These are phyloP conservation scores for Sclerotinia nivalis DNA, from an alignment of 2,329 filamentous ascomycete genomes.

Conservation along the genomic window DNA sequence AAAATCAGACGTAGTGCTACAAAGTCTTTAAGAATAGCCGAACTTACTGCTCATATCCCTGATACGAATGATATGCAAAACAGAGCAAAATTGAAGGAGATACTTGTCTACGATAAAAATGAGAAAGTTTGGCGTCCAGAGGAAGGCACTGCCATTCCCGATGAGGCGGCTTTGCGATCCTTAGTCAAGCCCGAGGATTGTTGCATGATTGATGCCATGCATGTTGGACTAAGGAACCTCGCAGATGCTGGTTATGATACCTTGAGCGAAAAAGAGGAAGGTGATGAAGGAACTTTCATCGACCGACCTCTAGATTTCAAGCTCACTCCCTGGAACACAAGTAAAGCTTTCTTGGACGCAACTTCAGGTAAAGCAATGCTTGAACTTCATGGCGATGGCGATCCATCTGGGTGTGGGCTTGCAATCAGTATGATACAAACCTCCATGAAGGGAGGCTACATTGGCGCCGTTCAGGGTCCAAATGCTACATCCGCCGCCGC, in stretches of 20 bases:
- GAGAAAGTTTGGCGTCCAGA: constrained; percentile 79
- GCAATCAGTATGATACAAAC: constrained; percentile 97
- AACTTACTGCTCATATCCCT: constrained; percentile 88
- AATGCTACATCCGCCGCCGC: constrained; percentile 74
- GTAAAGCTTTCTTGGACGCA: constrained; percentile 93
- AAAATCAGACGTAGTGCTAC: constrained; percentile 76
- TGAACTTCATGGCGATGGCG: constrained; percentile 88
- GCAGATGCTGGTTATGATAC: constrained; percentile 85
- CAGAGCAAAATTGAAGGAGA: constrained; percentile 94
- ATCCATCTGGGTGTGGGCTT: constrained; percentile 89
- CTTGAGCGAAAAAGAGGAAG: constrained; percentile 62
- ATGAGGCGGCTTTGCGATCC: constrained; percentile 75
- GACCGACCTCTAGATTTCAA: constrained; percentile 77
- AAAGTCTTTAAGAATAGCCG: constrained; percentile 70
- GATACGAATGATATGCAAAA: constrained; percentile 95
- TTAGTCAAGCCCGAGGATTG: constrained; percentile 97
- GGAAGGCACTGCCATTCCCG: constrained; percentile 71
- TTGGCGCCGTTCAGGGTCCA: constrained; percentile 74
- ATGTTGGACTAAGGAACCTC: constrained; percentile 87
- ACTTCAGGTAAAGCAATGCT: constrained; percentile 96
- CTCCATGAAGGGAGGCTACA: constrained; percentile 95
- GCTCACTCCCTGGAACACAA: constrained; percentile 94
- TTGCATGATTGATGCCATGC: constrained; percentile 93
- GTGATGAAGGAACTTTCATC: constrained; percentile 46
- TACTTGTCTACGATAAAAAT: constrained; percentile 86